Evolutionary conservation across 164 flowering plant species (phyloP).

Genomic region (Aristolochia fimbriata): DNA sequence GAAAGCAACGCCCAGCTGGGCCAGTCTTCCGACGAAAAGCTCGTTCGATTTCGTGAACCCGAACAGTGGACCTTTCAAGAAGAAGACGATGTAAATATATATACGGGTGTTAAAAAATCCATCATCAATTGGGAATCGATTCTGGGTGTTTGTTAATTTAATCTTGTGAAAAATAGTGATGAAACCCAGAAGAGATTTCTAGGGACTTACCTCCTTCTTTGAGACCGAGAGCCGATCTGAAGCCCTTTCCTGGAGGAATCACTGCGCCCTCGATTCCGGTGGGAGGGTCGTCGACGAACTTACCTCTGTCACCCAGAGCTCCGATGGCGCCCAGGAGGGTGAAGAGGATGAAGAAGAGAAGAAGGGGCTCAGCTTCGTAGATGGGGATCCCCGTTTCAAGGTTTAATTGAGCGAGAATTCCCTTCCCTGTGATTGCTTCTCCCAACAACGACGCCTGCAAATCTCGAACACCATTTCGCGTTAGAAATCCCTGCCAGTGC

Average conservation of each 20-base stretch:
- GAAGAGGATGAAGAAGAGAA: constrained; percentile 92
- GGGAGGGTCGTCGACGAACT: constrained; percentile 76
- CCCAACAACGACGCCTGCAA: constrained; percentile 91
- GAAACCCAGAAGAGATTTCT: neutral
- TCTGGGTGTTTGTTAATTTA: no score
- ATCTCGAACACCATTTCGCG: neutral
- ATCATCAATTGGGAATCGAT: no score
- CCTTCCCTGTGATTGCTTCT: constrained; percentile 91
- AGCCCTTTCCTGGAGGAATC: constrained; percentile 71
- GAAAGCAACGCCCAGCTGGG: constrained; percentile 95
- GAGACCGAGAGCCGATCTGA: constrained; percentile 67
- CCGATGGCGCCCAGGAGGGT: constrained; percentile 95
- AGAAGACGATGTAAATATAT: no score
- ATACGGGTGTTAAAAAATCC: no score
- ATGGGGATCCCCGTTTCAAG: constrained; percentile 94
- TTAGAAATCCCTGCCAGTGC: neutral
- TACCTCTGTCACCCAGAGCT: constrained; percentile 87
- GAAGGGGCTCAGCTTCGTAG: constrained; percentile 94
- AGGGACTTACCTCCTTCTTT: constrained; percentile 60
- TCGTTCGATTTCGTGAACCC: constrained; percentile 97
- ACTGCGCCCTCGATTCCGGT: constrained; percentile 67
- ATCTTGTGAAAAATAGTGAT: neutral
- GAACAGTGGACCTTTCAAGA: constrained; percentile 62
- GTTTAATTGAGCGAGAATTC: constrained; percentile 80
- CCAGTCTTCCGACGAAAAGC: constrained; percentile 95